Evolutionary conservation across 2,329 filamentous ascomycete genomes (phyloP).

Genomic region (Xylariomycetidae sp.): DNA sequence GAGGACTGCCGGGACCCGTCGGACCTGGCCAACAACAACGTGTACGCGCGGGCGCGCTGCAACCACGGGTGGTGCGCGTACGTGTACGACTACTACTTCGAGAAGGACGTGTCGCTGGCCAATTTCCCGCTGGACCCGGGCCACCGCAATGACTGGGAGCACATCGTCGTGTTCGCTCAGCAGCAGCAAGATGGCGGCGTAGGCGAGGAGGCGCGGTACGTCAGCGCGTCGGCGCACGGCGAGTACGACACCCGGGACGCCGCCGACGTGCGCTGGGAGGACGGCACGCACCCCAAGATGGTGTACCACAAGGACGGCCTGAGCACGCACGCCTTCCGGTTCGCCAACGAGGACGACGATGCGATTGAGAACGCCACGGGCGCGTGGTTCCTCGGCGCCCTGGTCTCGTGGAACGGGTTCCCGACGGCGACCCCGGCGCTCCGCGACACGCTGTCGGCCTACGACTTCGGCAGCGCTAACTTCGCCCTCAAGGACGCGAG

Average conservation of each 20-base stretch:
- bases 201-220: constrained; percentile 19
- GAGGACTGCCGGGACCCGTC: constrained; percentile 28
- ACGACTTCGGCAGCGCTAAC: constrained; percentile 22
- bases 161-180: constrained; percentile 25
- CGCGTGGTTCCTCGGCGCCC: constrained; percentile 23
- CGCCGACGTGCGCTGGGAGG: constrained; percentile 22
- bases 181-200: no score
- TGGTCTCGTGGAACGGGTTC: constrained; percentile 25
- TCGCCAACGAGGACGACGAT: constrained; percentile 22
- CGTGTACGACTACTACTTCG: constrained; percentile 43
- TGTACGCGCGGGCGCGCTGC: constrained; percentile 38
- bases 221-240: constrained; percentile 25
- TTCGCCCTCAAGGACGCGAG: constrained; percentile 22
- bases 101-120: constrained; percentile 36
- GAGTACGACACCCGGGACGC: constrained; percentile 20
- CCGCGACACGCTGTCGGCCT: constrained; percentile 19
- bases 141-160: constrained; percentile 35
- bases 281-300: constrained; percentile 25
- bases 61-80: constrained; percentile 41
- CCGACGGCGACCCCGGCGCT: constrained; percentile 18
- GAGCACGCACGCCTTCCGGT: constrained; percentile 25
- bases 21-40: constrained; percentile 34
- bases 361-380: constrained; percentile 25
- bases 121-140: constrained; percentile 26
- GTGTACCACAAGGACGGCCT: constrained; percentile 28